Conservation (phyloP, 345 rosid genomes). For the Nasturtium officinale region DNA sequence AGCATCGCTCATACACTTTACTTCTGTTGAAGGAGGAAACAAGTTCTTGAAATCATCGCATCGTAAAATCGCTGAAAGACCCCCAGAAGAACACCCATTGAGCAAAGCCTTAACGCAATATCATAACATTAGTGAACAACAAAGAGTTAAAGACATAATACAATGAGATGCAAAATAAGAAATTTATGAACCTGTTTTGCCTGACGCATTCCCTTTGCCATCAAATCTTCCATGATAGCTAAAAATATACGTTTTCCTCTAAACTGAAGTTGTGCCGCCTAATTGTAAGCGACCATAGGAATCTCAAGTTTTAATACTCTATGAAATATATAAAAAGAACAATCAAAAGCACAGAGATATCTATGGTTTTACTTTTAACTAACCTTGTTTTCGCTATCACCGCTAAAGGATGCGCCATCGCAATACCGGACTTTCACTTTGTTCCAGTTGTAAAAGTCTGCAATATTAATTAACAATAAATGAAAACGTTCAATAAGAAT, state of each 20-base stretch:
- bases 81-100: slow-evolving; percentile 96
- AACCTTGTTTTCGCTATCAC: slow-evolving; percentile 79
- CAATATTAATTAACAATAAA: not conserved
- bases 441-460: slow-evolving; percentile 97
- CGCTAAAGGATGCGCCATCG: slow-evolving; percentile 88
- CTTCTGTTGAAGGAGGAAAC: slow-evolving; percentile 62
- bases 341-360: not conserved
- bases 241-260: slow-evolving; percentile 83
- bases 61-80: slow-evolving; percentile 66
- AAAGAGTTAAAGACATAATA: not conserved
- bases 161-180: not conserved
- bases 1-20: slow-evolving; percentile 95
- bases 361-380: not conserved
- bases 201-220: slow-evolving; percentile 63
- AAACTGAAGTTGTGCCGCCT: slow-evolving; percentile 80
- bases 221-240: slow-evolving; percentile 78
- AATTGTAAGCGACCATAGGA: slow-evolving; percentile 25
- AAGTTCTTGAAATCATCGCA: slow-evolving; percentile 61
- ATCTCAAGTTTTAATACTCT: slow-evolving; percentile 3
- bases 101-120: slow-evolving; percentile 67
- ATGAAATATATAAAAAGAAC: not conserved
- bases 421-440: slow-evolving; percentile 85
- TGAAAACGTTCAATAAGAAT: not conserved
- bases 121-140: not conserved
- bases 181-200: slow-evolving; percentile 61